A percentile compares a stretch with the other conserved stretches of the same genome.
Evolutionary conservation across 257 asterid genomes (phyloP).

Genomic region (Paulownia fortunei): DNA sequence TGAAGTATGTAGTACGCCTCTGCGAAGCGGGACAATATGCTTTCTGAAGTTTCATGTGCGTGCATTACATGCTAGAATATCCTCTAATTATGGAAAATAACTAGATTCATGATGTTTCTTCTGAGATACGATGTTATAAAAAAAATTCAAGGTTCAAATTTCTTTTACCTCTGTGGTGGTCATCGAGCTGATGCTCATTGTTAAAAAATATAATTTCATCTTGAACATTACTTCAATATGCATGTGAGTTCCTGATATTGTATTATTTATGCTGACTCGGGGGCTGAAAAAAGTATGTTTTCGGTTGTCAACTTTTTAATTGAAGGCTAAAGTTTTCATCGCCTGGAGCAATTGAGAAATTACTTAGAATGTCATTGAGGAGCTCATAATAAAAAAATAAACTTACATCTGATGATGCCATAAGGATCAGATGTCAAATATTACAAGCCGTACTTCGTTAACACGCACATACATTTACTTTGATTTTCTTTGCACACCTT

Average conservation of each 20-base stretch:
- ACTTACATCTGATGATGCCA: not conserved
- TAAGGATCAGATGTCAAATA: conserved; percentile 2
- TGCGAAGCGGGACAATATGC: conserved; percentile 16
- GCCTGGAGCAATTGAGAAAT: conserved; percentile 6
- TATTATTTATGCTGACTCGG: not conserved
- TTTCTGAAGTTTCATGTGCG: conserved; percentile 12
- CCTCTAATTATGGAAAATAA: not conserved
- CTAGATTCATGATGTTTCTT: not conserved
- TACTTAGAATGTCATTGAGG: conserved; percentile 8
- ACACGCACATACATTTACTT: not conserved
- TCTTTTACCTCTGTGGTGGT: not conserved
- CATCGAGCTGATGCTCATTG: not conserved
- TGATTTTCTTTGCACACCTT: not conserved
- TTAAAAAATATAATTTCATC: not conserved
- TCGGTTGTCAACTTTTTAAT: not conserved
- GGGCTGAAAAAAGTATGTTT: not conserved
- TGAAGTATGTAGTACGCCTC: conserved; percentile 16
- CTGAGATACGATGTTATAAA: not conserved
- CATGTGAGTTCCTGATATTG: not conserved
- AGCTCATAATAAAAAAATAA: not conserved
- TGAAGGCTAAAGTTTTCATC: not conserved
- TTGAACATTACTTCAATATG: not conserved
- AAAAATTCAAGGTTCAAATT: not conserved
- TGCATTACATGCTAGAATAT: conserved; percentile 2
- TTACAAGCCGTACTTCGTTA: not conserved